Percentiles rank a stretch among this genome's conserved stretches.
These are phyloP conservation scores for Cucurbita ficifolia DNA, from an alignment of 306 rosid genomes.

Conservation along the genomic window DNA sequence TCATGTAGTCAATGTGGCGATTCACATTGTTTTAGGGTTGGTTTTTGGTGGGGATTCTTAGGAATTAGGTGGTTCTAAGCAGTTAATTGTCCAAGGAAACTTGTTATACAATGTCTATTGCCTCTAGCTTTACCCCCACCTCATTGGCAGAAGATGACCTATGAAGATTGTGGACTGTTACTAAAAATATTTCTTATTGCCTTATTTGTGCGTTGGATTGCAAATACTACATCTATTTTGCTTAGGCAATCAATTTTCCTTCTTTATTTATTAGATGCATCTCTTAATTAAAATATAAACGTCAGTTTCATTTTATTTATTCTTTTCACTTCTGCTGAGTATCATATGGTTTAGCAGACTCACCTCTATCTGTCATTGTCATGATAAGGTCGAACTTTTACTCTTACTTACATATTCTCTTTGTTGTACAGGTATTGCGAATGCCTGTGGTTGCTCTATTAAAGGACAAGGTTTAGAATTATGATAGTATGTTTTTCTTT, in stretches of 20 bases:
- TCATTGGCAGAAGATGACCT: background rate
- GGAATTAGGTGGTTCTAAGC: background rate
- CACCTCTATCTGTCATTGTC: background rate
- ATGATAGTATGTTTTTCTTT: slow-evolving; percentile 6
- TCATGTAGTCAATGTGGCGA: background rate
- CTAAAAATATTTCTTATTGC: background rate
- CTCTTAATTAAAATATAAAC: background rate
- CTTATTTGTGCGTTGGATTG: background rate
- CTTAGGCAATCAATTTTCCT: background rate
- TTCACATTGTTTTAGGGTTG: background rate
- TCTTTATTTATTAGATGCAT: background rate
- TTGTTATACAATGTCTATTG: background rate
- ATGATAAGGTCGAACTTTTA: background rate
- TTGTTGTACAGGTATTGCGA: slow-evolving; percentile 57
- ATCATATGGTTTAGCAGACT: background rate
- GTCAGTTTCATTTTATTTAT: background rate
- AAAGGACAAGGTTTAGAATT: slow-evolving; percentile 46
- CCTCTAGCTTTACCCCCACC: background rate
- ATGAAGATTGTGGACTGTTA: background rate
- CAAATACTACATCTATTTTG: background rate
- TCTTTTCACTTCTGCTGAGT: background rate
- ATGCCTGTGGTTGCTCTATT: slow-evolving; percentile 73
- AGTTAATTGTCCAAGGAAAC: background rate
- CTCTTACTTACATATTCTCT: background rate
- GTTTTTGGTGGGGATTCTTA: background rate